Base-by-base conservation (phyloP, 1,284 basidiomycete genomes). In the Moesziomyces sp. region DNA sequence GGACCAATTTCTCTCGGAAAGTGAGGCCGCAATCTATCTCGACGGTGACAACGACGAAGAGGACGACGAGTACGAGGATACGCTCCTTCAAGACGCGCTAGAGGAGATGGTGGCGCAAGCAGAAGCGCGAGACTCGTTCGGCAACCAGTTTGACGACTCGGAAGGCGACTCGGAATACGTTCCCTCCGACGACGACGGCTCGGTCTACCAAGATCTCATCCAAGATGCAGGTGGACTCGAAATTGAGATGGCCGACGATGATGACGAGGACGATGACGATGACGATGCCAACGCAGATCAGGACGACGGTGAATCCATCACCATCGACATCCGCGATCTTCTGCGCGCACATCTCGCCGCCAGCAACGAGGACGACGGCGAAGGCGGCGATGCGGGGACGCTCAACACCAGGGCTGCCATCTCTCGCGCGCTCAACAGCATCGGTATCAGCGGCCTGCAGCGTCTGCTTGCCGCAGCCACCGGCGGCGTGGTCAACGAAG, bases 381-480 rank as follows among this genome's bases (percentile, higher is more conserved):
- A 47, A 13, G 34, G 45, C 35, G 54, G 58, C 49, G 59, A 69
- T 11, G 23, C 46, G 10, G 54, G 58, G 0, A 46, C 52, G 13
- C 59, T 62, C 42, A 58, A 42, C 46, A 64, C 64, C 40, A 55
- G 63, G 51, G 63, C 46, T 7, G 57, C 64, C 23, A 73, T 73
- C 19, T 38, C 66, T 5, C 42, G 75, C 2, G 72, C 68, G 10
- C 58, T 79, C 30, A 66, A 63, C 46, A 63, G 63, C 24, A 78
- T 79, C 30, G 75, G 76, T 5, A 62, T 79, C n/a, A 35, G 62
- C 1, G 74, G 76, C 3, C 35, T 79, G 19, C 74, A 74, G 30
- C 54, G 65, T n/a, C 64, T 79, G 4, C 59, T 80, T 11, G 75
- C 56, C 10, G 68, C 63, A 53, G 70, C 67, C 35, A 52, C 72